Evolutionary conservation across 169 alveolate genomes (phyloP).

Genomic region (Perkinsus olseni): DNA sequence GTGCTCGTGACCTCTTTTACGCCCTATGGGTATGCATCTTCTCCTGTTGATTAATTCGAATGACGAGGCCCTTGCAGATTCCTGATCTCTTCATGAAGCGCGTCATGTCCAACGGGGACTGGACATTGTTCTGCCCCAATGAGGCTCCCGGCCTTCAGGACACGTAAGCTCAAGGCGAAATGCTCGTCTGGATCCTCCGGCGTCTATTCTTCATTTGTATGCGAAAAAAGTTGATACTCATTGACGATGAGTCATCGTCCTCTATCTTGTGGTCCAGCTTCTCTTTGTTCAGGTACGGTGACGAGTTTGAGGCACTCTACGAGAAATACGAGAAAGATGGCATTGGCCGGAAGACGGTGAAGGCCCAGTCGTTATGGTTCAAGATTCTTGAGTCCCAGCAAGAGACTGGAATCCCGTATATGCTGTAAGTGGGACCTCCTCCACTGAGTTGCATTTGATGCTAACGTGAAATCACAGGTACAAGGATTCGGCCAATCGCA

Average conservation of each 20-base stretch:
- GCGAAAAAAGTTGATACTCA: no score
- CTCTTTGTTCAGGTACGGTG: slow-evolving; percentile 53
- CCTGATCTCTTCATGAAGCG: slow-evolving; percentile 98
- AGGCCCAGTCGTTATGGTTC: slow-evolving; percentile 93
- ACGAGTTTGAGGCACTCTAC: slow-evolving; percentile 85
- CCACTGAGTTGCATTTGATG: no score
- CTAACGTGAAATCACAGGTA: no score
- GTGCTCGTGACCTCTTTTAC: slow-evolving; percentile 95
- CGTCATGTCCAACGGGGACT: slow-evolving; percentile 83
- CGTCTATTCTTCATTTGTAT: no score
- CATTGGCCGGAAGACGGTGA: slow-evolving; percentile 83
- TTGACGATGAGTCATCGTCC: no score
- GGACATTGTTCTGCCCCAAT: slow-evolving; percentile 98
- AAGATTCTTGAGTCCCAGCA: slow-evolving; percentile 89
- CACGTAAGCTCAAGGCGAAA: not conserved
- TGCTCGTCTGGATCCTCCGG: no score
- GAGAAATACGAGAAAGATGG: slow-evolving; percentile 71
- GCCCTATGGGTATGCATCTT: slow-evolving; percentile 82
- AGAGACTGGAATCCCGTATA: slow-evolving; percentile 99
- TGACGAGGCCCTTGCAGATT: slow-evolving; percentile 26
- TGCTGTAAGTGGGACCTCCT: slow-evolving; percentile 63
- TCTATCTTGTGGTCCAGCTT: not conserved
- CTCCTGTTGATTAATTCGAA: no score
- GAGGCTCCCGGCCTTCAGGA: slow-evolving; percentile 92
- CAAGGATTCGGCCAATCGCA: slow-evolving; percentile 86